Evolutionary conservation across 805 yeast genomes (phyloP).

Genomic region (Wickerhamiella lipophila): DNA sequence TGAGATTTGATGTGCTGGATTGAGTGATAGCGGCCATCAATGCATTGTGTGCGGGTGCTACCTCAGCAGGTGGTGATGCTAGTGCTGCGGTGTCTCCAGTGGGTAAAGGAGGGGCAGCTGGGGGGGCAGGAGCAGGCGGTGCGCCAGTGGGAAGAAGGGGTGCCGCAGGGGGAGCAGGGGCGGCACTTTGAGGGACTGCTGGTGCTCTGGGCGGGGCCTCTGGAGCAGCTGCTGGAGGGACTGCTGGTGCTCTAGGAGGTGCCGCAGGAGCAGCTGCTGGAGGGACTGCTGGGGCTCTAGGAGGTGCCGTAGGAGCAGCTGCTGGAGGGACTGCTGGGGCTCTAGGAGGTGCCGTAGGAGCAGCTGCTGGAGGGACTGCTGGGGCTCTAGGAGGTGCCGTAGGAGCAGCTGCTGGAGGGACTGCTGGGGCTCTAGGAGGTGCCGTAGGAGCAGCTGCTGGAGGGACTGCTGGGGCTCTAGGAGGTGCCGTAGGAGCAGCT

Average conservation of each 20-base stretch:
- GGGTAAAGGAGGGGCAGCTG: conserved; percentile 22
- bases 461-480: conserved; percentile 5
- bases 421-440: not conserved
- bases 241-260: conserved; percentile 9
- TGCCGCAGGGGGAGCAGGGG: conserved; percentile 19
- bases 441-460: not conserved
- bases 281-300: conserved; percentile 6
- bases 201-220: not conserved
- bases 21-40: conserved; percentile 75
- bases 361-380: conserved; percentile 6
- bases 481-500: conserved; percentile 1
- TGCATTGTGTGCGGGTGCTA: conserved; percentile 25
- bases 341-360: conserved; percentile 1
- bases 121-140: conserved; percentile 26
- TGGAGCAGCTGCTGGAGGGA: not conserved
- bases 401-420: not conserved
- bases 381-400: conserved; percentile 12
- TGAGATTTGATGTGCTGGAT: conserved; percentile 58
- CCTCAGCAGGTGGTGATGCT: conserved; percentile 13
- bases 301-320: conserved; percentile 1
- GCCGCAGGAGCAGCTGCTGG: conserved; percentile 8
- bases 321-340: conserved; percentile 3
- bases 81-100: conserved; percentile 18
- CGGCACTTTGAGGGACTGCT: conserved; percentile 13
- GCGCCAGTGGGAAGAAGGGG: conserved; percentile 20